Evolutionary conservation across 768 basidiomycete species (phyloP), one percentile per base, ranked within the genome.

Genomic region (Podaxis carcinomalis): DNA sequence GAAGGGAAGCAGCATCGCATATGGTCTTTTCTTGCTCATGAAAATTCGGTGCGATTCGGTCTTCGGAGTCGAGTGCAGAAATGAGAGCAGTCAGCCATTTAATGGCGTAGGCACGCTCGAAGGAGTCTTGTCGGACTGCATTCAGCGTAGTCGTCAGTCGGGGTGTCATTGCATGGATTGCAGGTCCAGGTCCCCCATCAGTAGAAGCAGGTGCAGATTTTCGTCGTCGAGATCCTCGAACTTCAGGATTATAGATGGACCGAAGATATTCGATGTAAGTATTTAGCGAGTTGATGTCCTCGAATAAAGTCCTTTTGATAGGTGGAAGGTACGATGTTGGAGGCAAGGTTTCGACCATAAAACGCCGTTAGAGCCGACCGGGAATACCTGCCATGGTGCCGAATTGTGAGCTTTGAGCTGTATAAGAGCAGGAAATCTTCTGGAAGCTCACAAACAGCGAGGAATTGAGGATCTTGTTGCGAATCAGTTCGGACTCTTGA

Each of bases 41-140:
- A 3, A 53, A 28, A 3, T 28, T 63, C 37, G 61, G 42, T 44
- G 59, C 51, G 4, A 57, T 57, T 16, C 67, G 70, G 3, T 65
- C 63, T 19, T 69, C 57, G 16, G 62, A 37, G 14, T 73, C 69
- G 51, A 75, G 68, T 56, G 76, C 75, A 4, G 77, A 71, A 28
- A 93, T 74, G 52, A 94, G 78, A 2, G 81, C 75, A 3, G 84
- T 89, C 13, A 94, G 77, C 93, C 93, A 95, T 61, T 80, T 82
- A 2, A 92, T 79, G 0, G 87, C 79, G 56, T 87, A 86, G 0
- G 81, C 70, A 7, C 87, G 81, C 72, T 95, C 93, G 69, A 89
- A 93, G 1, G 75, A 57, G 68, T 94, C 91, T 0, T 73, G 71
- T 49, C 81, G 78, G 23, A 84, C 65, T 11, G 69, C 63, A 19